Conservation (phyloP, 2,329 filamentous ascomycete species). For the Fusarium sp. region DNA sequence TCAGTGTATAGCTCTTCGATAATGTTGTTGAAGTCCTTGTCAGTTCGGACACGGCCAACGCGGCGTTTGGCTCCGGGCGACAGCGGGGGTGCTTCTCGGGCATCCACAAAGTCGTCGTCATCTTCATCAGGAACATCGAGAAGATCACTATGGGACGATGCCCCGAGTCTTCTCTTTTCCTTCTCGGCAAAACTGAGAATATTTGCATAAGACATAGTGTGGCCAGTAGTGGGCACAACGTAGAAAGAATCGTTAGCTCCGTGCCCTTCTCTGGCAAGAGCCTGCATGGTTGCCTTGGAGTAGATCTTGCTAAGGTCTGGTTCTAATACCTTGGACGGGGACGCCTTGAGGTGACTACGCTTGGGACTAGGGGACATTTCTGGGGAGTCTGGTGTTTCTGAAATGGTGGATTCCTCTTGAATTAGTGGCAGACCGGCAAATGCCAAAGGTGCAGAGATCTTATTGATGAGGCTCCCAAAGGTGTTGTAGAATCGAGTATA, state of each 20-base stretch:
- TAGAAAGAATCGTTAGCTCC: slow-evolving; percentile 84
- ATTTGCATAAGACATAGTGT: slow-evolving; percentile 91
- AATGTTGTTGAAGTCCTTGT: slow-evolving; percentile 68
- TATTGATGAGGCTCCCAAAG: slow-evolving; percentile 88
- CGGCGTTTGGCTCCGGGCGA: slow-evolving; percentile 54
- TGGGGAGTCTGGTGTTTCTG: slow-evolving; percentile 48
- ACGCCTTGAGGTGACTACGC: slow-evolving; percentile 49
- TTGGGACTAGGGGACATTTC: slow-evolving; percentile 52
- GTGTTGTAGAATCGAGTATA: slow-evolving; percentile 93
- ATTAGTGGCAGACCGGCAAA: slow-evolving; percentile 90
- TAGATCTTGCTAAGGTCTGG: slow-evolving; percentile 86
- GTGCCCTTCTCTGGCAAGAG: slow-evolving; percentile 75
- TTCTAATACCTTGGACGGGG: slow-evolving; percentile 41
- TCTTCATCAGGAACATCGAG: slow-evolving; percentile 65
- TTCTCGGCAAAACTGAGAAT: slow-evolving; percentile 79
- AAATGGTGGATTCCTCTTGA: slow-evolving; percentile 55
- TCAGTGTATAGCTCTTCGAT: slow-evolving; percentile 90
- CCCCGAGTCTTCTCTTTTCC: slow-evolving; percentile 68
- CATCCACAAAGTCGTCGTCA: slow-evolving; percentile 91
- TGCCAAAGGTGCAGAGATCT: slow-evolving; percentile 87
- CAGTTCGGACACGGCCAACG: slow-evolving; percentile 52
- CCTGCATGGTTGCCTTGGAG: slow-evolving; percentile 83
- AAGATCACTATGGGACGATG: slow-evolving; percentile 60
- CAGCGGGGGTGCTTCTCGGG: slow-evolving; percentile 70
- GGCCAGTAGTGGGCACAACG: slow-evolving; percentile 89